These are phyloP conservation scores for Saprolegnia diclina DNA, from an alignment of 352 stramenopile genomes.

Conservation along the genomic window DNA sequence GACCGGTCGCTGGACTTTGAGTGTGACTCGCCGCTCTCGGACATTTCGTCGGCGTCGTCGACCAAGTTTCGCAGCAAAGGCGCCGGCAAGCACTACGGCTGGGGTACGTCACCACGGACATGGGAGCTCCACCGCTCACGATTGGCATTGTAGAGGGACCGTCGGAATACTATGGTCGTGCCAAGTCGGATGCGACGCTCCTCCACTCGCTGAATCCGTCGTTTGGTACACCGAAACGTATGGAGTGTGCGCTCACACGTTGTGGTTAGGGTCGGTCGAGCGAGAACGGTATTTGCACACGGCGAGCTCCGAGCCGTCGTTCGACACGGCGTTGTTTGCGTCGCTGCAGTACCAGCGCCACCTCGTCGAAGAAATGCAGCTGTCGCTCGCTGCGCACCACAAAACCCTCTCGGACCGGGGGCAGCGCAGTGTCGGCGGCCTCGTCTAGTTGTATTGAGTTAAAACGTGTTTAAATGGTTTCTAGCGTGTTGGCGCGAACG, in stretches of 20 bases:
- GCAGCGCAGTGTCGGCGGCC: not conserved
- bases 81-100: not conserved
- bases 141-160: not conserved
- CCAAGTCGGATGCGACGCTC: conserved; percentile 9
- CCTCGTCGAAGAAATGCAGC: conserved; percentile 20
- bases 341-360: conserved; percentile 27
- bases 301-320: conserved; percentile 5
- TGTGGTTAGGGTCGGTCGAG: not conserved
- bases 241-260: too few relatives aligned
- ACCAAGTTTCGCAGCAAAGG: conserved; percentile 1
- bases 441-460: not conserved
- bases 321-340: conserved; percentile 21
- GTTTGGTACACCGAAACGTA: not conserved
- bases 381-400: conserved; percentile 4
- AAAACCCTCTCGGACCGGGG: not conserved
- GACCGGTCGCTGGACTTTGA: not conserved
- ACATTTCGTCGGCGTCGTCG: not conserved
- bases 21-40: not conserved
- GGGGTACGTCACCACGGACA: not conserved
- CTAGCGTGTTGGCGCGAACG: conserved; percentile 32
- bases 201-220: not conserved
- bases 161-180: not conserved
- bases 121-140: not conserved
- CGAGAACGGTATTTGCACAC: not conserved
- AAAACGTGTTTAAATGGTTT: conserved; percentile 33